These are phyloP conservation scores for Inga laurina DNA, from an alignment of 306 rosid genomes.

Conservation along the genomic window DNA sequence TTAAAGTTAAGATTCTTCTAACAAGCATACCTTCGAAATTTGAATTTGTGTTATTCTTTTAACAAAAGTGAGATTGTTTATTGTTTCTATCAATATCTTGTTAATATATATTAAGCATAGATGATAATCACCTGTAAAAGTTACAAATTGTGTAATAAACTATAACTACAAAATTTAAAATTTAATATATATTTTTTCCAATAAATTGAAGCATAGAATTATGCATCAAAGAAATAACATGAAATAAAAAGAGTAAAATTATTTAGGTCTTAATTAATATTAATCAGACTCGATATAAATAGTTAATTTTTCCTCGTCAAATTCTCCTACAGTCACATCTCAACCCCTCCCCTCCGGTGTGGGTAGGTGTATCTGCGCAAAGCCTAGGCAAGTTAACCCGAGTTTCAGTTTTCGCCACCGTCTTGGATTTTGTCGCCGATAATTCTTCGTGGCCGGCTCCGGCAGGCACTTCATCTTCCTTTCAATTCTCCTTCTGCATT, in stretches of 20 bases:
- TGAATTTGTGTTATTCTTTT: no score
- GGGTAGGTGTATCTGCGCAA: constrained; percentile 29
- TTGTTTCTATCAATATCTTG: no score
- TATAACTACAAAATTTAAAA: not conserved
- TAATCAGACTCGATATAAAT: not conserved
- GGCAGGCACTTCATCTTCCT: not conserved
- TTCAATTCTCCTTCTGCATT: constrained; percentile 7
- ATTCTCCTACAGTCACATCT: not conserved
- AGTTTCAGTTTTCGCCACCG: not conserved
- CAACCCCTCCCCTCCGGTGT: not conserved
- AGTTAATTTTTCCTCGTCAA: not conserved
- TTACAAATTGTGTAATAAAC: not conserved
- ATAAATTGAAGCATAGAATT: not conserved
- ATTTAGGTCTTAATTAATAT: not conserved
- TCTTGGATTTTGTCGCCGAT: constrained; percentile 55
- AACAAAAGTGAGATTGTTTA: fast-evolving
- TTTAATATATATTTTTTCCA: no score
- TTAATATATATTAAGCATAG: no score
- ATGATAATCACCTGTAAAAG: no score
- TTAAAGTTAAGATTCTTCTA: no score
- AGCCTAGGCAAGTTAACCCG: constrained; percentile 14
- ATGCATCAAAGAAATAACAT: not conserved
- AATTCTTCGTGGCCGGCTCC: constrained; percentile 35
- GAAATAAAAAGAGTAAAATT: not conserved
- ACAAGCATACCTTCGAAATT: no score